Percentiles rank a stretch among this genome's conserved stretches.
Evolutionary conservation across 768 basidiomycete genomes (phyloP).

Genomic region (Psilocybe tampanensis): DNA sequence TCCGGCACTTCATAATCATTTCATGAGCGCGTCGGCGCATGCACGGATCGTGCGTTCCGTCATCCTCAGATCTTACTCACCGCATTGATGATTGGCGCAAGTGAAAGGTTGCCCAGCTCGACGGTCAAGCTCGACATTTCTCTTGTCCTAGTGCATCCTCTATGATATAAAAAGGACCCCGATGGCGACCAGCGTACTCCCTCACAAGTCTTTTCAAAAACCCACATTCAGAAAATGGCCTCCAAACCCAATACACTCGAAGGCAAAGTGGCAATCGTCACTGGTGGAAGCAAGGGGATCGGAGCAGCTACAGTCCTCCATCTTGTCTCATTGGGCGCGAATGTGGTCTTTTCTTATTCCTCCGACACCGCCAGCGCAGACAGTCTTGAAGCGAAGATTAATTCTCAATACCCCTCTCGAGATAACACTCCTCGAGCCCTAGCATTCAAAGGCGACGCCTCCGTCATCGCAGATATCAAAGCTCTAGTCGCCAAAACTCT

Average conservation of each 20-base stretch:
- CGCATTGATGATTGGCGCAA: no score
- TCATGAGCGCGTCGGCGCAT: no score
- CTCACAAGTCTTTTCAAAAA: neutral
- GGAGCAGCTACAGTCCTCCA: slow-evolving; percentile 5
- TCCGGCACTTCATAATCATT: no score
- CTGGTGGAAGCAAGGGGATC: slow-evolving; percentile 10
- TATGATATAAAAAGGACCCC: no score
- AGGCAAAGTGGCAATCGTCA: slow-evolving; percentile 12
- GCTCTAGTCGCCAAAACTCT: slow-evolving; percentile 28
- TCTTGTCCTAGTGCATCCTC: no score
- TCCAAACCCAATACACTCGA: neutral
- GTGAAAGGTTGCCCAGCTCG: no score
- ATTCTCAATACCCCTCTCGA: neutral
- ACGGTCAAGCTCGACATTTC: no score
- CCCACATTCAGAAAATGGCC: neutral
- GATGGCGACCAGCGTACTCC: no score
- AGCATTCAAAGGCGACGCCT: slow-evolving; percentile 3
- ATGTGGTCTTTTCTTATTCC: slow-evolving; percentile 10
- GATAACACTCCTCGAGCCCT: neutral
- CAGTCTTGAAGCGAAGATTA: slow-evolving; percentile 2
- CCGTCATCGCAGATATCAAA: slow-evolving; percentile 1
- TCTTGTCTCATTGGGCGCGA: slow-evolving; percentile 5
- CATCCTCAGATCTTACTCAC: no score
- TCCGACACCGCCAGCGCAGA: slow-evolving; percentile 1
- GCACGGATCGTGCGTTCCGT: no score